Conservation (phyloP, 2,329 filamentous ascomycete genomes). For the Diaporthe citri region DNA sequence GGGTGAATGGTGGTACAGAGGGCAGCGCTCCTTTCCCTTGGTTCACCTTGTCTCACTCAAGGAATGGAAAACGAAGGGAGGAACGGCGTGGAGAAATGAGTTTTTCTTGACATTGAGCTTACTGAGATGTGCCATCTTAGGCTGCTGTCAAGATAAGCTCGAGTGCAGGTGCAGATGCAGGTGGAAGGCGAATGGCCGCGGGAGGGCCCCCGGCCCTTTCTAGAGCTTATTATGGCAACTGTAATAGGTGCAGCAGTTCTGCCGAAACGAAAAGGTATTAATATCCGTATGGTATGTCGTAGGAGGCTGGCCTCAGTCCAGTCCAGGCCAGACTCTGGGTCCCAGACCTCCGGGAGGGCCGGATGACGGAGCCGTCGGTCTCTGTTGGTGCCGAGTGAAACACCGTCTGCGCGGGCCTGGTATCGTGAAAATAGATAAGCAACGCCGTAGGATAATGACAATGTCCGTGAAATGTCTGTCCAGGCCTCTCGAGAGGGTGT, state of each 20-base stretch:
- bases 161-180: conserved; percentile 31
- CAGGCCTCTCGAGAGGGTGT: background rate
- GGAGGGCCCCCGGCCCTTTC: background rate
- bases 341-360: conserved; percentile 32
- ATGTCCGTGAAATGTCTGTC: background rate
- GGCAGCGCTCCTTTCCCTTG: conserved; percentile 24
- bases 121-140: conserved; percentile 40
- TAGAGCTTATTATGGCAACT: conserved; percentile 7
- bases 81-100: background rate
- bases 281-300: conserved; percentile 16
- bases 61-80: conserved; percentile 36
- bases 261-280: conserved; percentile 20
- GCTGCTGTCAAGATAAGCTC: conserved; percentile 26
- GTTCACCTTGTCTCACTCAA: conserved; percentile 23
- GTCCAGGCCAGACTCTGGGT: conserved; percentile 27
- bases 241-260: background rate
- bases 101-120: conserved; percentile 34
- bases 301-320: conserved; percentile 13
- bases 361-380: conserved; percentile 25
- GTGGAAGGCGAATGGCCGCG: background rate
- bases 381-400: conserved; percentile 29
- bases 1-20: conserved; percentile 2
- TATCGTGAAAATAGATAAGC: background rate
- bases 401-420: conserved; percentile 5
- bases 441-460: background rate